Evolutionary conservation across 805 yeast genomes (phyloP), one percentile per base, ranked within the genome.

Genomic region (Starmerella kuoi): DNA sequence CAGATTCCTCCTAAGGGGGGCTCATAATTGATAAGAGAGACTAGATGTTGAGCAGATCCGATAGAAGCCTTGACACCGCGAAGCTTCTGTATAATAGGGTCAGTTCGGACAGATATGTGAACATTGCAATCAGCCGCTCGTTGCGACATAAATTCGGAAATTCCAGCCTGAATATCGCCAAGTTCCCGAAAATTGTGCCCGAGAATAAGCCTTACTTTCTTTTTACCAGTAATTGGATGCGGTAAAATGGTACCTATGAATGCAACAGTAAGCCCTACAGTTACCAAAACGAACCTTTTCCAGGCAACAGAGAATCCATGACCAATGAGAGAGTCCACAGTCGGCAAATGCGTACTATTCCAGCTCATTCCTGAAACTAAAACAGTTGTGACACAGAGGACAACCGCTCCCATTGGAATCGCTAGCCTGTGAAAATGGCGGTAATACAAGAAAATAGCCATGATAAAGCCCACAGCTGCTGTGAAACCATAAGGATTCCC

Each of bases 401-500:
- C 44, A 30, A 59, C 51, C 2, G 56, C 44, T 6, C 60, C 57
- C 43, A 53, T 51, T 2, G 61, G 61, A 11, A 52, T 42, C 8
- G 41, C 19, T 23, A 55, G 57, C 6, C 38, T 38, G n/a, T 54
- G 43, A 32, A 50, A 58, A 19, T 55, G 60, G 4, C 65, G 47
- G 35, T 54, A 54, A 38, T 40, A 57, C 14, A 47, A 37, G 27
- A 56, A 21, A 12, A 45, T 28, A 4, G 51, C 31, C 37, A 49
- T 49, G 2, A 50, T 37, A 2, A 49, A 51, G 0, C 47, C 49
- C 23, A 42, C 31, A 7, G 57, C 52, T 2, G 53, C 60, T 15
- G 49, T 57, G 31, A 49, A 49, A 1, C 65, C 65, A 27, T 50
- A 57, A 0, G 53, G 46, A 35, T 58, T 60, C 1, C 64, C 64